A percentile compares a stretch with the other conserved stretches of the same genome.
Evolutionary conservation across 169 alveolate genomes (phyloP).

Genomic region (Plasmodium malariae): DNA sequence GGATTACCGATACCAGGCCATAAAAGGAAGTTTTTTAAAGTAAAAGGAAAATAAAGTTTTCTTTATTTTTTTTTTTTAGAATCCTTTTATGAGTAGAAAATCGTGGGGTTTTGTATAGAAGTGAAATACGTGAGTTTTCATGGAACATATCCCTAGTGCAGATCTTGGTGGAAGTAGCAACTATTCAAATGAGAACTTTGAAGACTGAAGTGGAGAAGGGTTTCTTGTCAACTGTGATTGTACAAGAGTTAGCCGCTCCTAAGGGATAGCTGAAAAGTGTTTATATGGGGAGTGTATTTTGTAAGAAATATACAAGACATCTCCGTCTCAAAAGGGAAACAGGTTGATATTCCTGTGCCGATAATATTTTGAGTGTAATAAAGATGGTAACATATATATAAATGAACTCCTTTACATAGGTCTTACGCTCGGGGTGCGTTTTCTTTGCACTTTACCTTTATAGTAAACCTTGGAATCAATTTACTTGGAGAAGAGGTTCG

Average conservation of each 20-base stretch:
- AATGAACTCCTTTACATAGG: slow-evolving; percentile 92
- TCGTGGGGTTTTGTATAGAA: slow-evolving; percentile 85
- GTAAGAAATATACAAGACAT: slow-evolving; percentile 79
- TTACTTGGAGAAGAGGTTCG: slow-evolving; percentile 92
- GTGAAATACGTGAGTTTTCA: slow-evolving; percentile 93
- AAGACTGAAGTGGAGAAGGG: slow-evolving; percentile 94
- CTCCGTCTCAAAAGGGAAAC: slow-evolving; percentile 90
- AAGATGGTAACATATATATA: slow-evolving; percentile 68
- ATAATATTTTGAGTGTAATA: slow-evolving; percentile 86
- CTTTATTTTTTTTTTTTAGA: slow-evolving; percentile 1
- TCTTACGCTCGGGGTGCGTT: slow-evolving; percentile 92
- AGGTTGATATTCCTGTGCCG: slow-evolving; percentile 92
- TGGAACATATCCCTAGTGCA: slow-evolving; percentile 94
- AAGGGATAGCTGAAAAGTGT: slow-evolving; percentile 89
- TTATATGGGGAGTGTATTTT: slow-evolving; percentile 52
- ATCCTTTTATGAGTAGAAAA: slow-evolving; percentile 50
- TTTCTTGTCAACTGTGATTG: slow-evolving; percentile 93
- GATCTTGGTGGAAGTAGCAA: slow-evolving; percentile 96
- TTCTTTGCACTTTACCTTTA: slow-evolving; percentile 92
- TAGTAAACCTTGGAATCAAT: slow-evolving; percentile 90
- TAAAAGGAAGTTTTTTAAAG: slow-evolving; percentile 19
- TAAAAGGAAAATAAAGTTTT: neutral
- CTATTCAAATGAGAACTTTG: slow-evolving; percentile 92
- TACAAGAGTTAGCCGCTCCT: slow-evolving; percentile 94
- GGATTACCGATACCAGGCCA: slow-evolving; percentile 92